Base-by-base conservation (phyloP, 2,329 filamentous ascomycete genomes). In the Dactylellina sp. region DNA sequence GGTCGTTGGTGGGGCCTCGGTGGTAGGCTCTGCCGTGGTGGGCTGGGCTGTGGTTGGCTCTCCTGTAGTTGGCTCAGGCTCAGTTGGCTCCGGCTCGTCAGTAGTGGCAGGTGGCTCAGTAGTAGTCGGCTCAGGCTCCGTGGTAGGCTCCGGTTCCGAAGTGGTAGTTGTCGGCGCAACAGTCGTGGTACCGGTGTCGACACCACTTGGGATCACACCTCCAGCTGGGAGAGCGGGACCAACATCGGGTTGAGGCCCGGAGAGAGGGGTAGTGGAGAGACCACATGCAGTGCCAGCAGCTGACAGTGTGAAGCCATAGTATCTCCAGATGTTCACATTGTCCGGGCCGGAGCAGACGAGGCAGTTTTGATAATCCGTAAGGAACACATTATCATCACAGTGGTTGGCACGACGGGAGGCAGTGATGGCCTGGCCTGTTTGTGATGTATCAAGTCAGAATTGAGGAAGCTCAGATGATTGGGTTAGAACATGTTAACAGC, bases 261-360 rank as follows among this genome's bases (percentile, higher is more conserved):
- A 57, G 25, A 70, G 57, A 40, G 71, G 71, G 32, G 71, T 75
- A 9, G 71, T 75, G 1, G 71, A 64, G 14, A 75, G 59, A 16
- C 78, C 78, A 32, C 82, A 83, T 5, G 68, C 40, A 3, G 75
- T 49, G 4, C 80, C 83, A 1, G 79, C 80, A 14, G 52, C 76
- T n/a, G 77, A 79, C 22, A 84, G 76, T 0, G 80, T 79, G 44
- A 70, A 77, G 9, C 83, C 80, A 72, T 85, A 84, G 78, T 81
- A 81, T 46, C 79, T 76, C 83, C 83, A 84, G 77, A 84, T 83
- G 63, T 82, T 79, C 62, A 80, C 79, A 46, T 83, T 82, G 44
- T 82, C 80, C 5, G 71, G 71, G 16, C 71, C 71, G 16, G 83
- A 80, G 76, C 83, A 84, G 46, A 80, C 76, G 47, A 84, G 80